Evolutionary conservation across 805 yeast genomes (phyloP), one percentile per base, ranked within the genome.

Genomic region (Debaryomyces prosopidis): DNA sequence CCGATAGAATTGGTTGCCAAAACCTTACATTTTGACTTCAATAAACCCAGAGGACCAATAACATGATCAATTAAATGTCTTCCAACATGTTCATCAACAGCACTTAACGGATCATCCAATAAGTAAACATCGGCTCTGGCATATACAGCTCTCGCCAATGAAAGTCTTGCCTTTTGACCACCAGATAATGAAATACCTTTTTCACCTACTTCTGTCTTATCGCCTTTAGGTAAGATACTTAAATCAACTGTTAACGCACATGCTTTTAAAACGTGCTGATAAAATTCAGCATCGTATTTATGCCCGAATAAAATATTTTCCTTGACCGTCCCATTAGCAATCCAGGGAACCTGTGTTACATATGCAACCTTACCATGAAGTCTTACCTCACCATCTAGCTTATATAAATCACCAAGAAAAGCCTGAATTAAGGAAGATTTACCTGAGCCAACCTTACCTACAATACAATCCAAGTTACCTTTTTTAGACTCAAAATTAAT

Each of bases 1-100:
- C 87, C 80, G 50, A 92, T 85, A 46, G 87, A 85, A 69, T 91
- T 91, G 8, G 98, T 91, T 12, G 96, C 91, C 60, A 91, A 74
- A 28, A 91, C 71, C 54, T 81, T 84, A 52, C 94, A 80, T 66
- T 89, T 89, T 23, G 87, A 59, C 35, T 80, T 79, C 54, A 91
- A 71, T 52, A 91, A 71, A 49, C 97, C 97, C 27, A 78, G 68
- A 12, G 89, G 81, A 16, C 97, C 95, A 45, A 91, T 73, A 16
- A 91, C 96, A 58, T 87, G 83, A 53, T 83, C 84, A 53, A 87
- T 83, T 56, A 94, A 73, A 59, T 89, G 96, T 52, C 81, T 82
- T 10, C 96, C 92, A 51, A 94, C 99, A 63, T 94, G 99, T 57
- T 90, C 97, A 68, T 94, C 99, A 35, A 94, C 99, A 19, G 99